Evolutionary conservation across 2,329 filamentous ascomycete species (phyloP), one percentile per base, ranked within the genome.

Genomic region (Fusarium sp.): DNA sequence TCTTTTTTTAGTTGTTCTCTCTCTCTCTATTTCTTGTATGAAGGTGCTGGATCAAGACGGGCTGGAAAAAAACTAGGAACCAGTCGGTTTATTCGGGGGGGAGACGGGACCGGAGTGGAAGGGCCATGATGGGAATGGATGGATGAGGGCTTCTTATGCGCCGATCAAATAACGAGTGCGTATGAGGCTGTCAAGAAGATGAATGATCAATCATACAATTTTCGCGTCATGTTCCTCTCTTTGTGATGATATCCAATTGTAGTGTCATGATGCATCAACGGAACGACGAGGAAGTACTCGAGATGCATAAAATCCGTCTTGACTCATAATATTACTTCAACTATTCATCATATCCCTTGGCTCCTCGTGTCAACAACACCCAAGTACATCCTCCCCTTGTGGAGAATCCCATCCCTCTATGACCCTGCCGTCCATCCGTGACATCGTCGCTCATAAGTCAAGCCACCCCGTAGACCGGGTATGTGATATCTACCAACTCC

Each of bases 151-250:
- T 69, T 72, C 63, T 37, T 63, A 72, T 65, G 62, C 58, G 57
- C 66, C 43, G 61, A 72, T 57, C 52, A 59, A 63, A 72, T 68
- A 70, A 66, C 35, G 47, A 58, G 58, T 66, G 65, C 71, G 62
- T 72, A 62, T 32, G 52, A 72, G 62, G 54, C 68, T 66, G 43
- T 72, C 45, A 66, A 59, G 40, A 47, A 64, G 45, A 69, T 35
- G 25, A 59, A 47, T 72, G 71, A 69, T 74, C 71, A 74, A 72
- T 69, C 62, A 72, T 74, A 74, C 71, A 74, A 56, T 66, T 69
- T 73, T 35, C 61, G 61, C 68, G 58, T 57, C 61, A 17, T 8
- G n/a, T 15, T 47, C 9, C 37, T 25, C 6, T 27, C 2, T 25
- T 6, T 22, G 37, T 32, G 22, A 15, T 27, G 15, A 14, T 14